A percentile compares a stretch with the other conserved stretches of the same genome.
These are phyloP conservation scores for Solanum hybrid DNA, from an alignment of 305 asterid species.

Conservation along the genomic window DNA sequence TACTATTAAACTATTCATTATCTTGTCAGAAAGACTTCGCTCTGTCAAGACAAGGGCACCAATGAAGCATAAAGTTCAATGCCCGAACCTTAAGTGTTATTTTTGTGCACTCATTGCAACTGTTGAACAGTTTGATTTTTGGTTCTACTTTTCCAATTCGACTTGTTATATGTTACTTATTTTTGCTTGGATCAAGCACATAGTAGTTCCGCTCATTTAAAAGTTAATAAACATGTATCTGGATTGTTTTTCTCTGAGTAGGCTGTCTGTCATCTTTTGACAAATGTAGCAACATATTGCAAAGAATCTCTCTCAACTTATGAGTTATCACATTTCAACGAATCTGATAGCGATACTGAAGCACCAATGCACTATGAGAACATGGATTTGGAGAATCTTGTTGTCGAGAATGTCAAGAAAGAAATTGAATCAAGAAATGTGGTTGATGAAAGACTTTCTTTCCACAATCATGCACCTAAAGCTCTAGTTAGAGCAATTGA, in stretches of 20 bases:
- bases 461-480: constrained; percentile 40
- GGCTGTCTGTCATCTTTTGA: constrained; percentile 78
- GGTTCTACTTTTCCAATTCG: not conserved
- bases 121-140: not conserved
- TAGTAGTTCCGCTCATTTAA: not conserved
- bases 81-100: not conserved
- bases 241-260: constrained; percentile 21
- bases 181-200: not conserved
- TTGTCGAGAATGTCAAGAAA: constrained; percentile 44
- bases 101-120: not conserved
- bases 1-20: constrained; percentile 12
- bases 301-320: constrained; percentile 54
- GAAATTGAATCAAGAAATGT: constrained; percentile 44
- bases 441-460: constrained; percentile 34
- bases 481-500: constrained; percentile 38
- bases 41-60: not conserved
- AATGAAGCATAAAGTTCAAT: not conserved
- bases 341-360: constrained; percentile 34
- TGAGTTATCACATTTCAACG: constrained; percentile 53
- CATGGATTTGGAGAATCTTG: constrained; percentile 61
- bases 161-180: not conserved
- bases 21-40: not conserved
- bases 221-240: not conserved
- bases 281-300: constrained; percentile 59
- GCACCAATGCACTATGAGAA: constrained; percentile 49